Percentiles rank a stretch among this genome's conserved stretches.
These are phyloP conservation scores for Suillus placidus DNA, from an alignment of 768 basidiomycete genomes.

Conservation along the genomic window DNA sequence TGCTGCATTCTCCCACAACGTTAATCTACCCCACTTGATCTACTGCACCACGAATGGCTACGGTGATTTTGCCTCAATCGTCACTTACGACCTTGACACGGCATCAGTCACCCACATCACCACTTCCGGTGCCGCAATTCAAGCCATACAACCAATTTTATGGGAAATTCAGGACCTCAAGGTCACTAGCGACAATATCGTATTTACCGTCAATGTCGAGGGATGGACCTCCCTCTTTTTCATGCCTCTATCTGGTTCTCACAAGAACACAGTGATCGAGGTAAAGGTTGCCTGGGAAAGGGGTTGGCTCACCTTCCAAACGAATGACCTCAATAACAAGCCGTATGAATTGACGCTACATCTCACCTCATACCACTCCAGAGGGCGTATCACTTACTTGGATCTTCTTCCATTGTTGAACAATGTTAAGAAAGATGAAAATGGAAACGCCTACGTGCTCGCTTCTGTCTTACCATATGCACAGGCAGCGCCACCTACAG, in stretches of 20 bases:
- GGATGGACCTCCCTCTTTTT: conserved; percentile 38
- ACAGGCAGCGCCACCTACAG: conserved; percentile 37
- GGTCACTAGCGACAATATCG: conserved; percentile 30
- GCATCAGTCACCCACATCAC: conserved; percentile 40
- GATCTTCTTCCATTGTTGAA: conserved; percentile 30
- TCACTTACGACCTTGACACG: conserved; percentile 36
- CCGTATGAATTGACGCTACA: conserved; percentile 36
- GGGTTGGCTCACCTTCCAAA: conserved; percentile 32
- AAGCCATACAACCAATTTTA: conserved; percentile 37
- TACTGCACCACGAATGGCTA: conserved; percentile 42
- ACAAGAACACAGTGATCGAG: conserved; percentile 35
- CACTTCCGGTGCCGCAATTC: conserved; percentile 34
- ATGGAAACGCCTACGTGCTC: conserved; percentile 31
- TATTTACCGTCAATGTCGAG: conserved; percentile 43
- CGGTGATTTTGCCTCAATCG: conserved; percentile 41
- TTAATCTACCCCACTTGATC: conserved; percentile 28
- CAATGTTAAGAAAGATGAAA: conserved; percentile 21
- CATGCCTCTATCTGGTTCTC: conserved; percentile 33
- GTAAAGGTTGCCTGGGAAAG: conserved; percentile 34
- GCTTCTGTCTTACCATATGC: conserved; percentile 32
- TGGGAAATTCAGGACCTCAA: conserved; percentile 35
- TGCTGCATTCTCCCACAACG: conserved; percentile 36
- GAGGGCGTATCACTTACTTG: conserved; percentile 28
- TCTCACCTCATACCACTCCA: conserved; percentile 36
- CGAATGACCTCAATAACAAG: conserved; percentile 37